Percentiles rank a stretch among this genome's conserved stretches.
phyloP scores from a whole-genome alignment of 2,329 filamentous ascomycete species.

The Epichloe uncinata region DNA sequence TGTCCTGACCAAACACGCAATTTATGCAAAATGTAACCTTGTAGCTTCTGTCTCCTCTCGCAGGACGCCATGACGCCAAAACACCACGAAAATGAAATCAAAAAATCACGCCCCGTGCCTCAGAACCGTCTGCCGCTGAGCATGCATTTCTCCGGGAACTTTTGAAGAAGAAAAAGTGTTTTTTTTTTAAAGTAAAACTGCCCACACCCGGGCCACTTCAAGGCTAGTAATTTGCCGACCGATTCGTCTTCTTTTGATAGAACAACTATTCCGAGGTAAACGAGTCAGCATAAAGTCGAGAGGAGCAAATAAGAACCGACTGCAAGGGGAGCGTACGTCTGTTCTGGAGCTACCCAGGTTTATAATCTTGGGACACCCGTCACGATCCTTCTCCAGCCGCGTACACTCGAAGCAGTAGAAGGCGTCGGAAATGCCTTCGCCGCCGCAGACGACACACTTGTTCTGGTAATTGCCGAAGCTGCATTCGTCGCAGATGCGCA shows the following conservation, averaged over 20 bases:
- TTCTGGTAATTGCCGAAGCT: constrained; percentile 99
- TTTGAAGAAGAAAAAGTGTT: background rate
- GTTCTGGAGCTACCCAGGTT: constrained; percentile 92
- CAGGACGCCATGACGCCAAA: background rate
- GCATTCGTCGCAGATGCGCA: constrained; percentile 98
- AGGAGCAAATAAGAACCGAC: background rate
- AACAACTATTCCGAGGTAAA: constrained; percentile 31
- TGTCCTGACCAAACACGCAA: too few relatives aligned
- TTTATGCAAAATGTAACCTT: too few relatives aligned
- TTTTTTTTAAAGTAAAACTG: constrained; percentile 2
- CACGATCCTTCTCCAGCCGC: constrained; percentile 86
- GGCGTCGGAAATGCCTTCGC: constrained; percentile 93
- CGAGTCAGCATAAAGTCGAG: background rate
- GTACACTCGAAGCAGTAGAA: constrained; percentile 99
- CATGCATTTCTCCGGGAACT: background rate
- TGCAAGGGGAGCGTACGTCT: constrained; percentile 48
- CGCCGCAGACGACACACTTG: constrained; percentile 97
- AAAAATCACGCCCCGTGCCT: background rate
- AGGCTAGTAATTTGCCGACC: constrained; percentile 41
- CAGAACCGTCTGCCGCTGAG: background rate
- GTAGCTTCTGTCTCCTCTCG: too few relatives aligned
- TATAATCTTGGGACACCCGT: constrained; percentile 98
- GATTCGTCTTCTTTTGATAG: constrained; percentile 56
- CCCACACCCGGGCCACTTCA: constrained; percentile 36
- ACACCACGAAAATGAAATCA: background rate